Base-by-base conservation (phyloP, 495 filamentous ascomycete genomes). In the Lindgomyces ingoldianus region DNA sequence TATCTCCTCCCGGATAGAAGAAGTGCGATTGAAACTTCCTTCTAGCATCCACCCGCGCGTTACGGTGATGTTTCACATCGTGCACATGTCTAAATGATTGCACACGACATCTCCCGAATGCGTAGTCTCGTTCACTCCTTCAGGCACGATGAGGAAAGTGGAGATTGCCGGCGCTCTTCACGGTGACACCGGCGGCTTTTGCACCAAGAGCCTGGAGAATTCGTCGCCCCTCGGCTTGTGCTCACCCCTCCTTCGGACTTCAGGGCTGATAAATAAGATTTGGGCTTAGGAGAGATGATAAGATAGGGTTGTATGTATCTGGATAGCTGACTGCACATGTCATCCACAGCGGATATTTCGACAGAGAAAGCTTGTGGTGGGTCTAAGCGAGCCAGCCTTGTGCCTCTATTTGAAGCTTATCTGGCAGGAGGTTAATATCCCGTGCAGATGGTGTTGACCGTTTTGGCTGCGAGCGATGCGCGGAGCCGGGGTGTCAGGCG, bases 331-430 rank as follows among this genome's bases (percentile, higher is more conserved):
- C 33, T 39, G 33, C 33, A 6, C 6, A 39, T 39, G 6, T 39
- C 6, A 39, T 39, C n/a, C n/a, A n/a, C n/a, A n/a, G n/a, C n/a
- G n/a, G n/a, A 39, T 39, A 39, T 39, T 39, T 39, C 6, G 33
- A 39, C 6, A 14, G 33, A 14, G 33, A 39, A 39, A 6, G 33
- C 6, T 14, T 39, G 33, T 14, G 33, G 14, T 39, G 6, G 14
- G 6, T 6, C 6, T 39, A 39, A 39, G 33, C 33, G 33, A 39
- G 33, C 6, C 33, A 39, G 33, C 33, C 6, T 14, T 39, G 33
- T 22, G 10, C 30, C 46, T 54, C 59, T 62, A 62, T 62, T 54
- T 55, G 22, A 2, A 42, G 48, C 59, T 55, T 64, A 64, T 64
- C 52, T 50, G 10, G 41, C 59, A 62, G 45, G 44, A 24, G 45